Percentiles rank a stretch among this genome's conserved stretches.
phyloP scores from a whole-genome alignment of 73 alveolate species.

The Blepharisma japonicum region DNA sequence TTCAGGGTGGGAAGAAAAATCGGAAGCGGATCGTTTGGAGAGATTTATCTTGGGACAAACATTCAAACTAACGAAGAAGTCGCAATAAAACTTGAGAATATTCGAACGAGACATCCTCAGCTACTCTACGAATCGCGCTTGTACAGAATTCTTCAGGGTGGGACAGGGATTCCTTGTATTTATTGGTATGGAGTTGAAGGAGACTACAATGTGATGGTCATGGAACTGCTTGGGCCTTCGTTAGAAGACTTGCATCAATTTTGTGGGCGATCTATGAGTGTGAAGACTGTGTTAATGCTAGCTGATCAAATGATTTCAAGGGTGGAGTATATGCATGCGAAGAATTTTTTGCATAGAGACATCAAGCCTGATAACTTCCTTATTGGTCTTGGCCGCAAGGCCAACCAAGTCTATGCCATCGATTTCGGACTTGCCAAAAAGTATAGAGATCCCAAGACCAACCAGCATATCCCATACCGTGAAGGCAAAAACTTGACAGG shows the following conservation, averaged over 20 bases:
- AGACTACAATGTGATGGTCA: no score
- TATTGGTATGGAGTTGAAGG: no score
- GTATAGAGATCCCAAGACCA: no score
- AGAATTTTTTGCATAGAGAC: no score
- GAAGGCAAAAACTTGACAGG: constrained; percentile 52
- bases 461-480: no score
- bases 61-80: constrained; percentile 66
- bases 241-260: constrained; percentile 73
- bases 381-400: constrained; percentile 66
- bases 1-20: constrained; percentile 70
- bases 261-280: constrained; percentile 67
- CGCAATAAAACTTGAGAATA: constrained; percentile 65
- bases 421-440: constrained; percentile 94
- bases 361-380: constrained; percentile 84
- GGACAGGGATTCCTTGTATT: constrained; percentile 68
- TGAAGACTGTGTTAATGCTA: constrained; percentile 77
- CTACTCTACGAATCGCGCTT: no score
- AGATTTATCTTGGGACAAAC: constrained; percentile 75
- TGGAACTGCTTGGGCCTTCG: constrained; percentile 86
- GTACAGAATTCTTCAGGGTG: constrained; percentile 64
- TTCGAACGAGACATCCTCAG: constrained; percentile 48
- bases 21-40: constrained; percentile 91
- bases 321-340: constrained; percentile 80
- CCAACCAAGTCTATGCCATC: constrained; percentile 65
- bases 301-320: constrained; percentile 83